Evolutionary conservation across 306 rosid species (phyloP).

Genomic region (Glycine tomentella): DNA sequence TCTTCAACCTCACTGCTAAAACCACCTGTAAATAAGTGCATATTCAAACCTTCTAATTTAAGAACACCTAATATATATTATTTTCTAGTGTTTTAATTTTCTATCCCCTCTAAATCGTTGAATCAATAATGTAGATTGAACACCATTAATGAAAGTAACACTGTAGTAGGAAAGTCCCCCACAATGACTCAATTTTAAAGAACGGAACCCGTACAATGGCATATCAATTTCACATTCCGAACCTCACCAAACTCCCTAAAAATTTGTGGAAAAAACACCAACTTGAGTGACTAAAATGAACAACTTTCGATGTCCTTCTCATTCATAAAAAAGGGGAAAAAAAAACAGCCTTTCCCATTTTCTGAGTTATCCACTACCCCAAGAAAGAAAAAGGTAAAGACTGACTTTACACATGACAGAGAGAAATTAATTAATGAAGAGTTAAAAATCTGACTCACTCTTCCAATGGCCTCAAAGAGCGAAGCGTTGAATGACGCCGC

Average conservation of each 20-base stretch:
- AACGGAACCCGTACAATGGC: too few relatives aligned
- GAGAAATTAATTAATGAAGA: background rate
- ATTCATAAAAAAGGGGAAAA: background rate
- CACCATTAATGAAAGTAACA: slow-evolving; percentile 21
- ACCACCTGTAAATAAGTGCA: slow-evolving; percentile 21
- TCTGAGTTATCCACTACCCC: slow-evolving; percentile 15
- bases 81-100: background rate
- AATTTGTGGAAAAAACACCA: slow-evolving; percentile 14
- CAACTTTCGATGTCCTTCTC: slow-evolving; percentile 19
- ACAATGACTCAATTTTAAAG: background rate
- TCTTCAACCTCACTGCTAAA: slow-evolving; percentile 12
- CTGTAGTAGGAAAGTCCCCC: background rate
- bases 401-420: background rate
- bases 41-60: slow-evolving; percentile 27
- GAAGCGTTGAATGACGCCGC: slow-evolving; percentile 94
- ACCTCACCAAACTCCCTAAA: background rate
- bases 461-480: slow-evolving; percentile 89
- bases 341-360: slow-evolving; percentile 22
- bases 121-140: slow-evolving; percentile 3
- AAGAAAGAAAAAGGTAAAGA: background rate
- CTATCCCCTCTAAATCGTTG: background rate
- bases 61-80: background rate
- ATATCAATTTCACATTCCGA: slow-evolving; percentile 22
- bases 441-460: slow-evolving; percentile 47
- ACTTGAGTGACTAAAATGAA: slow-evolving; percentile 32